Percentiles rank a stretch among this genome's conserved stretches.
These are phyloP conservation scores for Lithocarpus polystachyus DNA, from an alignment of 306 rosid species.

Conservation along the genomic window DNA sequence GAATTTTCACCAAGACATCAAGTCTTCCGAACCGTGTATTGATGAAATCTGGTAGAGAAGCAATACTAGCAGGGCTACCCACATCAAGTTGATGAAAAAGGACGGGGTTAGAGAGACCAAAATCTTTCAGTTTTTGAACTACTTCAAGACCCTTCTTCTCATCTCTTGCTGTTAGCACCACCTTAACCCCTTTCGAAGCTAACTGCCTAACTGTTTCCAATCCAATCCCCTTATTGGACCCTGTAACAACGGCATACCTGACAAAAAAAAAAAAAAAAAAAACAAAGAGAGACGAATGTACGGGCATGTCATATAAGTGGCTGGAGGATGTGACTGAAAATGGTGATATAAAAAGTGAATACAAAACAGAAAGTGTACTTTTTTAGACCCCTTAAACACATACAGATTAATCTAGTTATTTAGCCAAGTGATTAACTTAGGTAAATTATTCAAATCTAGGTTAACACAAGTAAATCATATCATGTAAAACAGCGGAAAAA, in stretches of 20 bases:
- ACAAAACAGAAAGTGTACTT: too few species aligned
- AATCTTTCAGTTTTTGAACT: conserved; percentile 17
- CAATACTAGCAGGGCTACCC: conserved; percentile 14
- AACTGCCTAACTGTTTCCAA: conserved; percentile 29
- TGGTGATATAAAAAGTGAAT: too few species aligned
- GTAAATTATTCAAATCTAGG: too few species aligned
- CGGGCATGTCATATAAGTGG: too few species aligned
- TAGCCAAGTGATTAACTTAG: too few species aligned
- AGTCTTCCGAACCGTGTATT: conserved; percentile 25
- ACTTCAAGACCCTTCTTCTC: conserved; percentile 39
- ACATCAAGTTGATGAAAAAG: conserved; percentile 6
- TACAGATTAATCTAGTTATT: too few species aligned
- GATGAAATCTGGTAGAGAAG: conserved; percentile 23
- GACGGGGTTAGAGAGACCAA: background rate
- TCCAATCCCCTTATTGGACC: conserved; percentile 39
- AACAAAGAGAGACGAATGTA: too few species aligned
- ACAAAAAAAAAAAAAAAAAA: too few species aligned
- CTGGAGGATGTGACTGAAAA: too few species aligned
- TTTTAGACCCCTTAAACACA: too few species aligned
- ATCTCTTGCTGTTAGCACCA: conserved; percentile 37
- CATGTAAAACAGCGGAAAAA: too few species aligned
- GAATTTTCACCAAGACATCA: conserved; percentile 26
- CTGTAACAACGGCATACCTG: conserved; percentile 19
- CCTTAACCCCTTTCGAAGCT: conserved; percentile 25
- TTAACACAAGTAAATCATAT: too few species aligned